These are phyloP conservation scores for Aspergillus pseudoviridinutans DNA, from an alignment of 2,329 filamentous ascomycete genomes.

Conservation along the genomic window DNA sequence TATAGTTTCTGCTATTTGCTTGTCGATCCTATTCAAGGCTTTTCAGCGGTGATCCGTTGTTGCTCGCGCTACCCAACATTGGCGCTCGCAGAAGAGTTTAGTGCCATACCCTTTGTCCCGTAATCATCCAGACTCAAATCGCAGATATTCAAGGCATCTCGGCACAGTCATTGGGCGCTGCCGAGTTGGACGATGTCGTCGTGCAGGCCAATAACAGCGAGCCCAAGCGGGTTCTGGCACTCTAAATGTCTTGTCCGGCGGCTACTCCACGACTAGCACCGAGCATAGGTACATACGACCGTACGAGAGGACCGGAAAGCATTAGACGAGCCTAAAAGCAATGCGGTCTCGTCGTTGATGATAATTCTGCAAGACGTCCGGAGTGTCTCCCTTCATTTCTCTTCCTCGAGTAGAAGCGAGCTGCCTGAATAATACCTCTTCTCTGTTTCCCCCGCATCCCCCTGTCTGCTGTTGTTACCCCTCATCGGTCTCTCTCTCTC, in stretches of 20 bases:
- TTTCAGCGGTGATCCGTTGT: neutral
- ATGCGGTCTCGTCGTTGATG: too few relatives aligned
- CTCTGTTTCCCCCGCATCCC: conserved; percentile 5
- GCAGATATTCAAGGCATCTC: neutral
- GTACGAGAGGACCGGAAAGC: neutral
- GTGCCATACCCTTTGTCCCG: too few relatives aligned
- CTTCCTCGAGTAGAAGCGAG: conserved; percentile 3
- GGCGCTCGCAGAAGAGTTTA: neutral
- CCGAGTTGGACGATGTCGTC: neutral
- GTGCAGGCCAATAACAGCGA: neutral
- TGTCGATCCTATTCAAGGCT: neutral
- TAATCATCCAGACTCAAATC: too few relatives aligned
- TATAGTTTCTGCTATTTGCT: neutral
- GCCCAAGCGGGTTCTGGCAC: neutral
- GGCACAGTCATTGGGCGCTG: neutral
- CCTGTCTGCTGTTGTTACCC: neutral
- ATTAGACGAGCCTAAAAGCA: neutral
- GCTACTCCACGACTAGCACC: neutral
- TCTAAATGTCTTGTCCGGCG: neutral
- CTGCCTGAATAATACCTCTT: neutral
- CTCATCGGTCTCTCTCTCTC: neutral
- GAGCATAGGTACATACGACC: neutral
- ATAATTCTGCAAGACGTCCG: neutral
- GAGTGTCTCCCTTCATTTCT: neutral
- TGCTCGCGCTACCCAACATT: neutral